phyloP scores from a whole-genome alignment of 139 green algal genomes.

The Chlamydomonas schloesseri region DNA sequence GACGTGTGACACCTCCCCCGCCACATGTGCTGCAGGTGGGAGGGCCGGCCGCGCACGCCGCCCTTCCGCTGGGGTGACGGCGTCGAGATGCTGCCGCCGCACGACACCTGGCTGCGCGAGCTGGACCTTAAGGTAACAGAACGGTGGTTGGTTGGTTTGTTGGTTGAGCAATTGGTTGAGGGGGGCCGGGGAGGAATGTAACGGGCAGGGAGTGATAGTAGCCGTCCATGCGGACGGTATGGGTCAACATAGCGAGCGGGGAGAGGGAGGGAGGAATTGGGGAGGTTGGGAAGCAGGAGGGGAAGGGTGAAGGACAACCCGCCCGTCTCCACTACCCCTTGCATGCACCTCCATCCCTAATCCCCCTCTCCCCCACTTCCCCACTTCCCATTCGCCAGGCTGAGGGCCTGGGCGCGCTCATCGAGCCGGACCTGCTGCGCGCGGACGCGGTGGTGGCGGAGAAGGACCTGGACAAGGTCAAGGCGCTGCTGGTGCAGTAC shows the following conservation, averaged over 20 bases:
- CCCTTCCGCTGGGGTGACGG: constrained; percentile 76
- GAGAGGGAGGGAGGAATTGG: not conserved
- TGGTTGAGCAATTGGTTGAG: too few species aligned
- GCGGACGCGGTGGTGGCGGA: constrained; percentile 48
- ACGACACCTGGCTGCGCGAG: constrained; percentile 77
- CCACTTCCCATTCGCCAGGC: not conserved
- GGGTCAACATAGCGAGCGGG: too few species aligned
- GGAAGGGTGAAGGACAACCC: too few species aligned
- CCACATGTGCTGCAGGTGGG: constrained; percentile 65
- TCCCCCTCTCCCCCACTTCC: not conserved
- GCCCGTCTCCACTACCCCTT: not conserved
- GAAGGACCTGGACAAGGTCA: constrained; percentile 65
- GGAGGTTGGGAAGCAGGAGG: too few species aligned
- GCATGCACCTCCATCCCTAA: not conserved
- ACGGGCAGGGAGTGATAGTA: not conserved
- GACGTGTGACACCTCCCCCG: too few species aligned
- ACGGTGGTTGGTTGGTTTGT: too few species aligned
- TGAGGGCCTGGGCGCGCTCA: constrained; percentile 66
- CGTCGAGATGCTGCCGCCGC: constrained; percentile 66
- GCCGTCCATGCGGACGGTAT: too few species aligned
- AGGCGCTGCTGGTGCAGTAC: constrained; percentile 70
- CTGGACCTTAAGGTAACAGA: constrained; percentile 73
- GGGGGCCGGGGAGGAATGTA: constrained; percentile 29
- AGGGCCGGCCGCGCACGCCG: constrained; percentile 76
- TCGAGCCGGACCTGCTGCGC: constrained; percentile 60